A percentile compares a stretch with the other conserved stretches of the same genome.
These are phyloP conservation scores for Phytophthora constricta DNA, from an alignment of 352 stramenopile genomes.

Conservation along the genomic window DNA sequence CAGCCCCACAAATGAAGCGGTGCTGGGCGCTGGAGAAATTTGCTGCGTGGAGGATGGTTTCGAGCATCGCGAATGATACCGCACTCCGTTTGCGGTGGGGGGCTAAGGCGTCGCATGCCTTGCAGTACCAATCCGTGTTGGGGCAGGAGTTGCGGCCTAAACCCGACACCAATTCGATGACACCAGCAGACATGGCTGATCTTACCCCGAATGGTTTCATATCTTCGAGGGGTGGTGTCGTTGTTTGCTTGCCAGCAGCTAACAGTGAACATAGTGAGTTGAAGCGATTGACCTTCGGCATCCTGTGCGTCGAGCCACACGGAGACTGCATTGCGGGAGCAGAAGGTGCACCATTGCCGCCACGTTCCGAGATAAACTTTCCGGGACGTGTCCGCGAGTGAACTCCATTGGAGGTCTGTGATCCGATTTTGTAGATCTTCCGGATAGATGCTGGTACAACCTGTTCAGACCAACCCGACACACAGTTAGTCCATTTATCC, in stretches of 20 bases:
- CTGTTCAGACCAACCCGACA: not conserved
- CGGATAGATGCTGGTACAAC: not conserved
- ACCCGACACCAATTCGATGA: constrained; percentile 13
- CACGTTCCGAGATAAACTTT: not conserved
- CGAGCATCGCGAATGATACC: not conserved
- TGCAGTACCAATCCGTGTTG: constrained; percentile 10
- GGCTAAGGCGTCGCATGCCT: constrained; percentile 14
- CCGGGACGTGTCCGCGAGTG: not conserved
- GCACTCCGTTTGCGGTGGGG: not conserved
- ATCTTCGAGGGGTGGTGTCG: not conserved
- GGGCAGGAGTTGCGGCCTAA: not conserved
- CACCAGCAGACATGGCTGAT: constrained; percentile 25
- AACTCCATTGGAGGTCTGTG: not conserved
- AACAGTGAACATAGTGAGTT: constrained; percentile 3
- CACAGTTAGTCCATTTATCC: constrained; percentile 2
- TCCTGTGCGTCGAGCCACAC: not conserved
- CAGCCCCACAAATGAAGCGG: constrained; percentile 30
- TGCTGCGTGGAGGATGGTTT: not conserved
- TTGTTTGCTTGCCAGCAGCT: not conserved
- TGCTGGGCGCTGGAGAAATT: constrained; percentile 6
- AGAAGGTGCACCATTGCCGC: not conserved
- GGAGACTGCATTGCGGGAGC: not conserved
- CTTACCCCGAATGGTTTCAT: constrained; percentile 18
- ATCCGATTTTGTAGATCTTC: not conserved
- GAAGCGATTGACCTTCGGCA: not conserved